Percentiles rank a stretch among this genome's conserved stretches.
Conservation (phyloP, 495 filamentous ascomycete genomes). For the Aspergillus taichungensis region DNA sequence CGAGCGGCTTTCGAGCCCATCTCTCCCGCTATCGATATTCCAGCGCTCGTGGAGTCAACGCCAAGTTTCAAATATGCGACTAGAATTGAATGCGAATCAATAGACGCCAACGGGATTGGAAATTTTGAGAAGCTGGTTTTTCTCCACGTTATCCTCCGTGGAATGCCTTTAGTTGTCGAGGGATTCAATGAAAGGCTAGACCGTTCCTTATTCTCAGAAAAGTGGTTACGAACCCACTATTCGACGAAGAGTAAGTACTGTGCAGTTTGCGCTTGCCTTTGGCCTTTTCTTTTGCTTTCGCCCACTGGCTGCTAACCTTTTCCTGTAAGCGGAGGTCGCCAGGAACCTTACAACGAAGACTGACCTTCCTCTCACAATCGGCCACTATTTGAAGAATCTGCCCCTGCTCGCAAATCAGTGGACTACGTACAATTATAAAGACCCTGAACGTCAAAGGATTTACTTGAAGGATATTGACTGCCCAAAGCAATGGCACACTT, state of each 20-base stretch:
- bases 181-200: conserved; percentile 64
- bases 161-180: conserved; percentile 80
- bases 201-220: conserved; percentile 63
- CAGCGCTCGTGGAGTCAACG: conserved; percentile 60
- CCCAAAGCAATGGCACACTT: conserved; percentile 71
- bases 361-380: conserved; percentile 70
- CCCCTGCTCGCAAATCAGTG: conserved; percentile 67
- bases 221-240: conserved; percentile 68
- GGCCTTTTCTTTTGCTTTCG: background rate
- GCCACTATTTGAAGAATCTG: conserved; percentile 83
- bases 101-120: conserved; percentile 59
- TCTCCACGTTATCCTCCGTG: conserved; percentile 70
- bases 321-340: conserved; percentile 49
- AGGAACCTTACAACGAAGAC: conserved; percentile 61
- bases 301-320: conserved; percentile 4
- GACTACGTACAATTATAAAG: conserved; percentile 54
- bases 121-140: conserved; percentile 73
- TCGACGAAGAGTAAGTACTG: conserved; percentile 58
- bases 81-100: conserved; percentile 64
- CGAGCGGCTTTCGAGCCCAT: conserved; percentile 74
- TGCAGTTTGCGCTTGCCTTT: background rate
- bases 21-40: conserved; percentile 69
- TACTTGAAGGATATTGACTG: conserved; percentile 97
- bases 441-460: conserved; percentile 67
- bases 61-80: conserved; percentile 78